A percentile compares a stretch with the other conserved stretches of the same genome.
Evolutionary conservation across 2,329 filamentous ascomycete species (phyloP).

Genomic region (Penicillium sp.): DNA sequence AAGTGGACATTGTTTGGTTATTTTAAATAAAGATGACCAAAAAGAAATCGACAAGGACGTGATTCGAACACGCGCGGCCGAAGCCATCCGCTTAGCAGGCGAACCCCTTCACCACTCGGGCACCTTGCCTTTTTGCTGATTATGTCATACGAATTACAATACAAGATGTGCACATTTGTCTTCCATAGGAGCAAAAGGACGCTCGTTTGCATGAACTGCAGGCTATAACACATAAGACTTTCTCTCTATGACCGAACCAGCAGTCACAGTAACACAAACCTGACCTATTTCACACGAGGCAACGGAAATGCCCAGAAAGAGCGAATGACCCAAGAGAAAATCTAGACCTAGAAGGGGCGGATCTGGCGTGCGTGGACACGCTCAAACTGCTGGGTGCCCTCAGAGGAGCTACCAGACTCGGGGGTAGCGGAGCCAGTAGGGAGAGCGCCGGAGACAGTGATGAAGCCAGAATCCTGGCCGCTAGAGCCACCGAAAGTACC

Average conservation of each 20-base stretch:
- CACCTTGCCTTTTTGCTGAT: too few relatives aligned
- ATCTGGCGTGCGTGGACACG: slow-evolving; percentile 38
- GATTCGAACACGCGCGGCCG: slow-evolving; percentile 13
- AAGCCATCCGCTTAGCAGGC: slow-evolving; percentile 14
- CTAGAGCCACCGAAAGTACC: slow-evolving; percentile 10
- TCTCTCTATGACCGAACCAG: slow-evolving; percentile 28
- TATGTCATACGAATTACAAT: too few relatives aligned
- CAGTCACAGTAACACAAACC: slow-evolving; percentile 24
- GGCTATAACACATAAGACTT: slow-evolving; percentile 9
- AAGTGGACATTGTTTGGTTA: too few relatives aligned
- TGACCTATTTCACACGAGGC: slow-evolving; percentile 22
- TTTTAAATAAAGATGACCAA: not conserved
- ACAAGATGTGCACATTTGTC: too few relatives aligned
- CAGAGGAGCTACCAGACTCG: slow-evolving; percentile 6
- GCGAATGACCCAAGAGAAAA: slow-evolving; percentile 3
- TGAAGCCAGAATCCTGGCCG: slow-evolving; percentile 7
- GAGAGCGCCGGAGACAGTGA: slow-evolving; percentile 9
- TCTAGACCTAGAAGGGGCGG: slow-evolving; percentile 28
- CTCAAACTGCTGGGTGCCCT: slow-evolving; percentile 20
- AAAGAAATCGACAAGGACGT: slow-evolving; percentile 6
- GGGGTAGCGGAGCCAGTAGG: slow-evolving; percentile 17
- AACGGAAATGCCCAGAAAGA: slow-evolving; percentile 15
- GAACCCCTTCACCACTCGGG: slow-evolving; percentile 12
- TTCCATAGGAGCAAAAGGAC: slow-evolving; percentile 6
- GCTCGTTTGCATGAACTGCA: slow-evolving; percentile 13